Conservation (phyloP, 768 basidiomycete species). For the Amanita jacksonii region DNA sequence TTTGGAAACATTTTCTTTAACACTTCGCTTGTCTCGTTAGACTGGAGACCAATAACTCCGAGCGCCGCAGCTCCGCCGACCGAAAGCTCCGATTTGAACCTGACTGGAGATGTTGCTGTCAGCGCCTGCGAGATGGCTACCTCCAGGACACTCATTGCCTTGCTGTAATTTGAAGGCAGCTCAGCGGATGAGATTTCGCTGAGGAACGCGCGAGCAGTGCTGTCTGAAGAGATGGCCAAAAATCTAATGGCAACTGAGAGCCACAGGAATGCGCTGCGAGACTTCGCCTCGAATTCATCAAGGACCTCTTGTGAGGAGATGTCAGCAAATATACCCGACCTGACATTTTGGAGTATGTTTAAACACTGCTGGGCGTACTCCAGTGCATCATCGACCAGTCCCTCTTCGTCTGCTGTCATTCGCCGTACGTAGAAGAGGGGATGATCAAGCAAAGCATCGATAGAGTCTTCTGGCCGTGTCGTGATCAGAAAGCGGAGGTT, state of each 20-base stretch:
- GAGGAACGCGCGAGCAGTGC: constrained; percentile 3
- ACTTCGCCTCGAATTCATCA: not conserved
- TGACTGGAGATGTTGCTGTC: not conserved
- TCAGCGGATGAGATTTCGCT: not conserved
- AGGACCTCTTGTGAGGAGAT: not conserved
- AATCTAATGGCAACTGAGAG: constrained; percentile 1
- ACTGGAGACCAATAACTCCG: not conserved
- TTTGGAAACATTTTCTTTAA: not conserved
- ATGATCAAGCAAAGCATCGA: not conserved
- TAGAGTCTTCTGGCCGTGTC: constrained; percentile 14
- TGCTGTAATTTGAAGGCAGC: not conserved
- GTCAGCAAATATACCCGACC: constrained; percentile 1
- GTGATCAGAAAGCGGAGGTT: constrained; percentile 22
- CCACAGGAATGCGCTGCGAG: not conserved
- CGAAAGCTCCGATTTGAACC: constrained; percentile 2
- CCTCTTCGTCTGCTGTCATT: constrained; percentile 3
- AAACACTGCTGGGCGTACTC: not conserved
- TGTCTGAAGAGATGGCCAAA: not conserved
- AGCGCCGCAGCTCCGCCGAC: constrained; percentile 2
- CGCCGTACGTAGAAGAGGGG: not conserved
- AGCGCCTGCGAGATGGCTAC: not conserved
- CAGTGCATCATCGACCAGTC: not conserved
- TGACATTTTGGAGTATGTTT: not conserved
- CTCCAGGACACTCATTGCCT: not conserved
- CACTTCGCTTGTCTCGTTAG: not conserved